Evolutionary conservation across 306 rosid genomes (phyloP).

Genomic region (Prunus mira): DNA sequence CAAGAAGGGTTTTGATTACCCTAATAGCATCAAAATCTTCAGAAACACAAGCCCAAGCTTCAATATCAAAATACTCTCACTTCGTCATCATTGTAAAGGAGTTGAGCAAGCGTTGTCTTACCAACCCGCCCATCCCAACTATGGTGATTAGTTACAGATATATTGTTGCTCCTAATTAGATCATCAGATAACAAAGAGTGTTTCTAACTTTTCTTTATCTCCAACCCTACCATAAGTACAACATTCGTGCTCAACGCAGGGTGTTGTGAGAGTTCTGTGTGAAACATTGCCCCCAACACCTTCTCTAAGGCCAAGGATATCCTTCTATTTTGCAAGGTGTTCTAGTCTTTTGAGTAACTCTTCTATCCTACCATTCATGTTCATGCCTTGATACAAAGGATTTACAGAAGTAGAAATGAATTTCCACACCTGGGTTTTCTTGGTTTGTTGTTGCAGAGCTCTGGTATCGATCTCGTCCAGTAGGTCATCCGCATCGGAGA

Average conservation of each 20-base stretch:
- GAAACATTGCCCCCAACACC: neutral
- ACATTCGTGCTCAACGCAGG: neutral
- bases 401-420: neutral
- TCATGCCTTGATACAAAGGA: neutral
- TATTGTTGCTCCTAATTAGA: neutral
- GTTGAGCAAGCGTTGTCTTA: constrained; percentile 6
- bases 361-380: neutral
- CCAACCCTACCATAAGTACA: constrained; percentile 1
- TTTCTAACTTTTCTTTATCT: neutral
- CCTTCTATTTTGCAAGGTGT: neutral
- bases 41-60: neutral
- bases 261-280: neutral
- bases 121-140: constrained; percentile 13
- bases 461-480: neutral
- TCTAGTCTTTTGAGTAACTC: neutral
- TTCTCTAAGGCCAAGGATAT: neutral
- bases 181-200: neutral
- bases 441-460: neutral
- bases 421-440: neutral
- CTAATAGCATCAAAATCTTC: neutral
- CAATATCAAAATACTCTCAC: neutral
- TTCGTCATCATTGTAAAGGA: neutral
- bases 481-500: neutral
- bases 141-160: neutral
- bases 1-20: neutral